Base-by-base conservation (phyloP, 1,284 basidiomycete species). In the Abortiporus biennis region DNA sequence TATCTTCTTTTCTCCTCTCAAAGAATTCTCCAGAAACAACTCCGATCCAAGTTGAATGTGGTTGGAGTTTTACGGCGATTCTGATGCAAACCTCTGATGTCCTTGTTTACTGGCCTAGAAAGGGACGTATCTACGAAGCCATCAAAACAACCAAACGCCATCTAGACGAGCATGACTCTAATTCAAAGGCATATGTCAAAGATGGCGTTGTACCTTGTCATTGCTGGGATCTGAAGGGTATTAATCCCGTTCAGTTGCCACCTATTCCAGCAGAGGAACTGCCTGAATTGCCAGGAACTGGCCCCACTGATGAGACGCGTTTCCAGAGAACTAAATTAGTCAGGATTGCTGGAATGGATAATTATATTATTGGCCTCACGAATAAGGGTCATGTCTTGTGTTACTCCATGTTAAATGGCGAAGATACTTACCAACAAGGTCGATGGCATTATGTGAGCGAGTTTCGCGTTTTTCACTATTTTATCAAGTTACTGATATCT, bases 31-130 rank as follows among this genome's bases (percentile, higher is more conserved):
- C 67, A 0, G 68, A 72, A 40, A 71, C 70, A 20, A 72, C 64
- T 6, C 76, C 80, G 4, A 55, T 74, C 1, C 89, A 92, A 58
- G 69, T 90, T 22, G 83, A 82, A 56, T 84, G 83, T 45, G 91
- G 91, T n/a, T 92, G 89, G 91, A 50, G 55, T 4, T 85, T 84
- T 59, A 83, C 81, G 5, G 73, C 80, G 2, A 68, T 79, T 24
- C 75, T 94, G 46, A 84, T 82, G 2, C 68, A 72, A 40, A 68
- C 72, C 3, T 88, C 89, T 1, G 71, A 78, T 25, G 77, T 90
- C 24, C 74, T 82, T 49, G 76, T 85, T 5, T 92, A 82, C 78
- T 91, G 80, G 77, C 88, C 88, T 1, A 73, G 74, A 50, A 57
- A 58, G 3, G 72, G 71, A 12, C 56, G 46, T n/a, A 66, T 78